phyloP scores from a whole-genome alignment of 2,329 filamentous ascomycete species.

The Aspergillus transmontanensis region DNA sequence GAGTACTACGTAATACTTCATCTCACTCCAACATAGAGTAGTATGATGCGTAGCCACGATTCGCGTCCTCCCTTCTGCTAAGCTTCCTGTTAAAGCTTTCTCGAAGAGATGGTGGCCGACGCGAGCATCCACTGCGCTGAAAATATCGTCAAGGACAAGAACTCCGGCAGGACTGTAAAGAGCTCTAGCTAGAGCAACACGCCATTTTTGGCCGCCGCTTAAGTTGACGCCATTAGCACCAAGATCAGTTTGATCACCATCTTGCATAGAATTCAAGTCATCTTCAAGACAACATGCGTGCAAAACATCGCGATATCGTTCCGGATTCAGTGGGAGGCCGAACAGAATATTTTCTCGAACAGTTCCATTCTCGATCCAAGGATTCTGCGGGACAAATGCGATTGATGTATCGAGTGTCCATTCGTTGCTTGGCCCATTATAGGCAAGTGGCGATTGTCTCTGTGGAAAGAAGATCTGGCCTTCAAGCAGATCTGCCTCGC shows the following conservation, averaged over 20 bases:
- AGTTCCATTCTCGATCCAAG: slow-evolving; percentile 80
- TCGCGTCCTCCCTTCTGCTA: slow-evolving; percentile 69
- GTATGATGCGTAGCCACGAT: slow-evolving; percentile 80
- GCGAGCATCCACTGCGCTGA: slow-evolving; percentile 75
- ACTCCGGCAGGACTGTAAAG: slow-evolving; percentile 75
- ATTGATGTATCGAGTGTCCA: slow-evolving; percentile 71
- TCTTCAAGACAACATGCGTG: slow-evolving; percentile 71
- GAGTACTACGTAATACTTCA: slow-evolving; percentile 9
- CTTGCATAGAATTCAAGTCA: slow-evolving; percentile 71
- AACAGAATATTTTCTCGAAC: slow-evolving; percentile 77
- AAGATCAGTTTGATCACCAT: slow-evolving; percentile 76
- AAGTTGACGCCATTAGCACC: slow-evolving; percentile 81
- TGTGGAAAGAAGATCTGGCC: slow-evolving; percentile 61
- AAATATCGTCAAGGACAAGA: slow-evolving; percentile 76
- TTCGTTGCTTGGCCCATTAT: slow-evolving; percentile 52
- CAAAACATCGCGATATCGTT: slow-evolving; percentile 69
- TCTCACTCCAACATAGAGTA: slow-evolving; percentile 54
- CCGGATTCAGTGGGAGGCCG: slow-evolving; percentile 66
- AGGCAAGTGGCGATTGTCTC: slow-evolving; percentile 57
- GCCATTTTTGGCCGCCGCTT: slow-evolving; percentile 79
- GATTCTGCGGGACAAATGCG: slow-evolving; percentile 74
- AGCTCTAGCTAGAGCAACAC: slow-evolving; percentile 73
- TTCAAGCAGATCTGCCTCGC: slow-evolving; percentile 68
- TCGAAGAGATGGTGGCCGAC: slow-evolving; percentile 77
- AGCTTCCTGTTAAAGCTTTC: slow-evolving; percentile 69